Evolutionary conservation across 306 rosid species (phyloP).

Genomic region (Vicia villosa): DNA sequence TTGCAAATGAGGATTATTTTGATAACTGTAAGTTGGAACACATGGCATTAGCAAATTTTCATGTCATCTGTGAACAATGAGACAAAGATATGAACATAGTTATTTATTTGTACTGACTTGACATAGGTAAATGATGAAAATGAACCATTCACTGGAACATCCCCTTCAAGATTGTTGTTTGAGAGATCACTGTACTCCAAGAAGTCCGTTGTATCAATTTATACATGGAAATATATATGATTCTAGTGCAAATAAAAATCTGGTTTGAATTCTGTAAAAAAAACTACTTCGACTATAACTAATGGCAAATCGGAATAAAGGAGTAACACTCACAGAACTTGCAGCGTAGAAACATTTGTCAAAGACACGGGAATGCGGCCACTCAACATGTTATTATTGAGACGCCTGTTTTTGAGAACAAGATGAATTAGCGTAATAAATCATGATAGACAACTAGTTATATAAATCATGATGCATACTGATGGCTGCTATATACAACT

Average conservation of each 20-base stretch:
- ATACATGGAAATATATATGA: constrained; percentile 27
- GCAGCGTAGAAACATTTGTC: constrained; percentile 59
- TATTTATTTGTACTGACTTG: constrained; percentile 63
- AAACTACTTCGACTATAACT: constrained; percentile 1
- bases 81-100: constrained; percentile 10
- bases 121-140: constrained; percentile 84
- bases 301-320: constrained; percentile 21
- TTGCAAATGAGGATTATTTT: constrained; percentile 44
- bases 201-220: constrained; percentile 37
- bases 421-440: constrained; percentile 29
- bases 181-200: constrained; percentile 82
- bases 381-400: constrained; percentile 78
- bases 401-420: constrained; percentile 77
- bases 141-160: constrained; percentile 73
- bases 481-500: too few relatives aligned
- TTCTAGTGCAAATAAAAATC: constrained; percentile 14
- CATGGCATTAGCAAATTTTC: constrained; percentile 31
- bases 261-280: background rate
- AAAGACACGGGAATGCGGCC: constrained; percentile 66
- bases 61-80: constrained; percentile 26
- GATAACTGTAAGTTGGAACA: constrained; percentile 60
- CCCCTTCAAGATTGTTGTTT: constrained; percentile 63
- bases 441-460: constrained; percentile 23
- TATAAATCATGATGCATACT: too few relatives aligned
- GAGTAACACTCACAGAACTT: constrained; percentile 86